Base-by-base conservation (phyloP, 352 stramenopile species). In the Globisporangium middletonii region DNA sequence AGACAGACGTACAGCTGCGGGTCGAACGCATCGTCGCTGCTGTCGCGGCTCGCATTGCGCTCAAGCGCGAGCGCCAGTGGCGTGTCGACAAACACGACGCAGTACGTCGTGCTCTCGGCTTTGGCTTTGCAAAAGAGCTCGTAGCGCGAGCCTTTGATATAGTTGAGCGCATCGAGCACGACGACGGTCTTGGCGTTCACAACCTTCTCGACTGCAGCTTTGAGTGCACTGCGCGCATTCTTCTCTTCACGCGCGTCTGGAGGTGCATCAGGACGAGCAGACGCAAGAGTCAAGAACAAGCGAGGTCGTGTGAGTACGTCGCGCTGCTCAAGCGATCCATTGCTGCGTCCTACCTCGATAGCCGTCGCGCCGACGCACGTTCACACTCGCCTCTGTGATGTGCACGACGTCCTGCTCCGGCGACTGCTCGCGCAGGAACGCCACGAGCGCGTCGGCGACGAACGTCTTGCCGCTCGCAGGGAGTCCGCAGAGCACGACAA, bases 121-220 rank as follows among this genome's bases (percentile, higher is more conserved):
- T 96, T 96, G 4, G 89, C 90, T 50, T 97, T 91, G 75, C 94
- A 98, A 67, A 96, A 97, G 35, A 98, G 75, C 68, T 98, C 92
- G 70, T 98, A 98, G 49, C 92, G 77, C 73, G 90, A 97, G 52
- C 94, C 94, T 64, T 98, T 98, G 67, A 97, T 97, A 64, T 98
- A 97, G 69, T 98, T 97, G 37, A 97, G 65, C 16, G 89, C 92
- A 72, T 98, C 93, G 53, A 97, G 71, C 70, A 98, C 84, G 2
- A 98, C 88, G 44, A 98, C 77, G 11, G 73, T 87, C 51, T 78
- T 72, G 13, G 56, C 50, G 19, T 73, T 90, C 43, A 95, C 64
- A 18, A 67, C 60, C 27, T 75, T 77, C 61, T 95, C 81, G 13
- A 85, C 77, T 7, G 78, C 78, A 0, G 74, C 78, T 54, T 80